A percentile compares a stretch with the other conserved stretches of the same genome.
These are phyloP conservation scores for Talaromyces sp. DNA, from an alignment of 2,329 filamentous ascomycete species.

Conservation along the genomic window DNA sequence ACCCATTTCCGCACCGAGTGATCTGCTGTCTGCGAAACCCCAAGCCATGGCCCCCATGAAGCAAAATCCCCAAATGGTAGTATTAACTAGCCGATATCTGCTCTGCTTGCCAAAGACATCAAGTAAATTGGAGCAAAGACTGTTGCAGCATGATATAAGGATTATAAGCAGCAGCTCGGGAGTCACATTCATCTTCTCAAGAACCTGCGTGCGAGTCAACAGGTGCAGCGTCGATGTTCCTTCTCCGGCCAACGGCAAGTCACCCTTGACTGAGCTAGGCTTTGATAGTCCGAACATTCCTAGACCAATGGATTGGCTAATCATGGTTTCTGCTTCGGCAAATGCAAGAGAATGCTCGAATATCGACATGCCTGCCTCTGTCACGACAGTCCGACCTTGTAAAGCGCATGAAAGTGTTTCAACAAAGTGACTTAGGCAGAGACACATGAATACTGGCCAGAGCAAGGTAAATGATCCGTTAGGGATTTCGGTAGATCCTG, in stretches of 20 bases:
- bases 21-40: constrained; percentile 54
- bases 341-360: constrained; percentile 96
- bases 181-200: constrained; percentile 77
- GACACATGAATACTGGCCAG: constrained; percentile 45
- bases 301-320: constrained; percentile 72
- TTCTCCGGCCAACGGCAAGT: constrained; percentile 34
- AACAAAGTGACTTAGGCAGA: constrained; percentile 73
- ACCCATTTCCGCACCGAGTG: constrained; percentile 46
- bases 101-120: constrained; percentile 76
- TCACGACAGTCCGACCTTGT: constrained; percentile 70
- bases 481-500: constrained; percentile 50
- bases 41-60: constrained; percentile 83
- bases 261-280: constrained; percentile 36
- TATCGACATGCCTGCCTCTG: constrained; percentile 91
- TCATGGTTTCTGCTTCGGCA: constrained; percentile 85
- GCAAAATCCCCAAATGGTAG: constrained; percentile 80
- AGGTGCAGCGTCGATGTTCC: constrained; percentile 30
- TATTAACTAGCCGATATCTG: constrained; percentile 75
- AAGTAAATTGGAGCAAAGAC: constrained; percentile 75
- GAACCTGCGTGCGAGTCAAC: constrained; percentile 49
- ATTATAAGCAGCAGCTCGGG: constrained; percentile 83
- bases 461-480: constrained; percentile 68
- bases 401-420: constrained; percentile 85
- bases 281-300: constrained; percentile 54
- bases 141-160: constrained; percentile 82